Conservation (phyloP, 2,329 filamentous ascomycete species). For the Didymella pinodella region DNA sequence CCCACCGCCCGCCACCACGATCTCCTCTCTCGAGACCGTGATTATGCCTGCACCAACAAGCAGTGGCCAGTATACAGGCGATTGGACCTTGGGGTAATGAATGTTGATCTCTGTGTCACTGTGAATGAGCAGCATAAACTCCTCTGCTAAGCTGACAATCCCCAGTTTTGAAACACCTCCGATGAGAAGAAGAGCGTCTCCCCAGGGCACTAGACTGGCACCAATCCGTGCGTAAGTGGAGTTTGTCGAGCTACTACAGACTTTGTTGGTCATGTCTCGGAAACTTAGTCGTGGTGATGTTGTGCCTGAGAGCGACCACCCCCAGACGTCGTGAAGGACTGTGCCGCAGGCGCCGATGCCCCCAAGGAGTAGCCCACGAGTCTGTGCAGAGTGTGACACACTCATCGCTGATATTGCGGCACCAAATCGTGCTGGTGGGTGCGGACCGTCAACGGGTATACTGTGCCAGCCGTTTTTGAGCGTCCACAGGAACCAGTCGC, state of each 20-base stretch:
- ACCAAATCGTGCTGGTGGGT: conserved; percentile 63
- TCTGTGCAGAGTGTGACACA: conserved; percentile 45
- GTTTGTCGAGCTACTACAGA: conserved; percentile 27
- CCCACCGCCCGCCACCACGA: conserved; percentile 78
- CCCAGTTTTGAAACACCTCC: conserved; percentile 58
- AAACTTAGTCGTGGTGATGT: conserved; percentile 38
- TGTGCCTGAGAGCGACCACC: conserved; percentile 63
- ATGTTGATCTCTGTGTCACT: conserved; percentile 31
- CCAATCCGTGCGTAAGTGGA: conserved; percentile 58
- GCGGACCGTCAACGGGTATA: conserved; percentile 48
- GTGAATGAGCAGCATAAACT: conserved; percentile 39
- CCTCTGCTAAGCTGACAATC: conserved; percentile 37
- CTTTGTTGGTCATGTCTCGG: conserved; percentile 40
- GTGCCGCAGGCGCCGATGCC: conserved; percentile 73
- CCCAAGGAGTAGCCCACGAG: conserved; percentile 72
- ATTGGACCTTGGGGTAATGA: conserved; percentile 29
- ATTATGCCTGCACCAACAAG: conserved; percentile 73
- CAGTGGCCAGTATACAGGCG: conserved; percentile 64
- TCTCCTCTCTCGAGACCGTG: conserved; percentile 55
- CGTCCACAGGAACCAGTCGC: conserved; percentile 57
- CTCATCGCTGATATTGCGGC: conserved; percentile 60
- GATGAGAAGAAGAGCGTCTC: conserved; percentile 58
- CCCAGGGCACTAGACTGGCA: conserved; percentile 58
- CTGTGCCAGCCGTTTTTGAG: conserved; percentile 61
- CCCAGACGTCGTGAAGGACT: conserved; percentile 68